These are phyloP conservation scores for Acacia melanoxylon DNA, from an alignment of 306 rosid genomes.

Conservation along the genomic window DNA sequence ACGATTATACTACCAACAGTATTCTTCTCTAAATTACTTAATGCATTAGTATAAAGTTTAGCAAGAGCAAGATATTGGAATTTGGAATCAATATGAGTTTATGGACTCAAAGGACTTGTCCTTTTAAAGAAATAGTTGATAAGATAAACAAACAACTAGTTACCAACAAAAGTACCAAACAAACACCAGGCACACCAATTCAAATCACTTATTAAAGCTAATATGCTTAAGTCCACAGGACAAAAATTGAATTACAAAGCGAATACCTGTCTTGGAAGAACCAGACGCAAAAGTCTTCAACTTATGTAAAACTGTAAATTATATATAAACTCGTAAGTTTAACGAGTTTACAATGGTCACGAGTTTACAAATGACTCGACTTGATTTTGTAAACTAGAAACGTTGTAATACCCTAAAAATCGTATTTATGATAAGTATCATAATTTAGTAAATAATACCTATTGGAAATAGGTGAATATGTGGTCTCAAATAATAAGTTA, in stretches of 20 bases:
- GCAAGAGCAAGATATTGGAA: background rate
- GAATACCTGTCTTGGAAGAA: conserved; percentile 77
- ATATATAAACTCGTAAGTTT: too few species aligned
- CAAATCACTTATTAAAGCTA: background rate
- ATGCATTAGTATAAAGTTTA: background rate
- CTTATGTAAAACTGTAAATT: conserved; percentile 80
- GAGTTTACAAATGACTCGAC: too few species aligned
- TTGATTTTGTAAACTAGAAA: too few species aligned
- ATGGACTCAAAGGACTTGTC: background rate
- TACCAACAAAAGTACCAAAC: background rate
- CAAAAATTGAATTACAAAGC: conserved; percentile 1
- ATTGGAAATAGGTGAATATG: too few species aligned
- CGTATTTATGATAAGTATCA: too few species aligned
- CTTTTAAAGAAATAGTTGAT: background rate
- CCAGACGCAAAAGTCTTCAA: conserved; percentile 87
- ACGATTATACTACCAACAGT: conserved; percentile 7
- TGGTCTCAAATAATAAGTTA: too few species aligned
- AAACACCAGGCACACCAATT: background rate
- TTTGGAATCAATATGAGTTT: background rate
- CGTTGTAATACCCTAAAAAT: too few species aligned
- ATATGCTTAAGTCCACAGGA: background rate
- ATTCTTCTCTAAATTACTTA: background rate
- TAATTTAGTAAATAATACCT: too few species aligned
- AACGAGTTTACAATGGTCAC: too few species aligned
- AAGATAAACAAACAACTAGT: conserved; percentile 9